phyloP scores from a whole-genome alignment of 2,329 filamentous ascomycete species.

The Chaetomium olivaceum region DNA sequence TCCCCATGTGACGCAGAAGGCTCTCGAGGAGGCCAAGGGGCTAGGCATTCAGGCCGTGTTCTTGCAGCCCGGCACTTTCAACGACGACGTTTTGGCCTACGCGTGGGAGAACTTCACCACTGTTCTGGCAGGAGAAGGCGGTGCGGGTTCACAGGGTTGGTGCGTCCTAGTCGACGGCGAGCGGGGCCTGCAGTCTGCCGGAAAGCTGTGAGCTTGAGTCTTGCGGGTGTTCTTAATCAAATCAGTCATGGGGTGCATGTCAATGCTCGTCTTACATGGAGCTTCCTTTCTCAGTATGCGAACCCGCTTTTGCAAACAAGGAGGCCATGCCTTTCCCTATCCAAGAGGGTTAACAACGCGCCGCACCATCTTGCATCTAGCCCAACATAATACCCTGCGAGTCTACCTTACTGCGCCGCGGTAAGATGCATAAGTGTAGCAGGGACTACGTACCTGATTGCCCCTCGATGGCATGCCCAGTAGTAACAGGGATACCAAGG shows the following conservation, averaged over 20 bases:
- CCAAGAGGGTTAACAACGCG: no score
- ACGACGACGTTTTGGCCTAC: conserved; percentile 71
- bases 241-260: neutral
- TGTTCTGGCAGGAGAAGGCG: conserved; percentile 66
- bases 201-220: conserved; percentile 34
- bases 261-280: neutral
- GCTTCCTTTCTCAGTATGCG: neutral
- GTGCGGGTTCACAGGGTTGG: conserved; percentile 72
- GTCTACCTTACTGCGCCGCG: no score
- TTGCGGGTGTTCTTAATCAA: neutral
- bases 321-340: no score
- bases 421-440: no score
- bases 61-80: conserved; percentile 88
- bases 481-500: no score
- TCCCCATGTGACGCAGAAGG: conserved; percentile 70
- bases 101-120: conserved; percentile 66
- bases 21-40: conserved; percentile 75
- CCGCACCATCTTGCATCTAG: no score
- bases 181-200: conserved; percentile 56
- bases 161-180: conserved; percentile 87
- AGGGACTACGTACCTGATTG: no score
- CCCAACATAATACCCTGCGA: no score
- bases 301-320: neutral
- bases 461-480: no score
- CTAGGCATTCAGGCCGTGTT: conserved; percentile 75